These are phyloP conservation scores for Heritiera fomes DNA, from an alignment of 345 rosid genomes.

Conservation along the genomic window DNA sequence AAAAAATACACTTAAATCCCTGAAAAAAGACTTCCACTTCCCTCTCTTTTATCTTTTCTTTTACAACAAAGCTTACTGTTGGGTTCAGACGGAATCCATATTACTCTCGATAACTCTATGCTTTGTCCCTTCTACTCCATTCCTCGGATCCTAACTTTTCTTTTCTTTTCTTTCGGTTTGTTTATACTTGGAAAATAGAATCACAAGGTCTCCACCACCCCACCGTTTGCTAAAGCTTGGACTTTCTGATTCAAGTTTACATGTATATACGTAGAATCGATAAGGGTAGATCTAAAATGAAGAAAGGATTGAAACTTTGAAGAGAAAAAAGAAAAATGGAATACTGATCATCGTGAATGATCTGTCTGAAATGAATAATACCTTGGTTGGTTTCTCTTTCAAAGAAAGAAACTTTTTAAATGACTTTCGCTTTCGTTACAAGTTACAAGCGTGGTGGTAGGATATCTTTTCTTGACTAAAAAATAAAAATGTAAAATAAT, in stretches of 20 bases:
- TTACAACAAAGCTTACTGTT: slow-evolving; percentile 35
- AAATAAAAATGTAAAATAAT: background rate
- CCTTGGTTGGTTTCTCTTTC: slow-evolving; percentile 21
- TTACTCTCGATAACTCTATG: slow-evolving; percentile 30
- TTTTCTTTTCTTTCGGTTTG: background rate
- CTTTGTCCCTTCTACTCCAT: slow-evolving; percentile 4
- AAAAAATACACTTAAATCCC: slow-evolving; percentile 12
- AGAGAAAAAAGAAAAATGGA: background rate
- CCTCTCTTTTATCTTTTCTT: slow-evolving; percentile 12
- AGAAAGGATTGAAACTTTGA: slow-evolving; percentile 11
- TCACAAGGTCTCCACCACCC: slow-evolving; percentile 3
- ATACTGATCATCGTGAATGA: background rate
- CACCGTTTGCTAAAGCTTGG: background rate
- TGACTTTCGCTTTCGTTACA: background rate
- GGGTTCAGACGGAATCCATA: slow-evolving; percentile 48
- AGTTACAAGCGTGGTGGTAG: too few species aligned
- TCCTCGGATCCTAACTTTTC: slow-evolving; percentile 56
- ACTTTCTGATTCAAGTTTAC: slow-evolving; percentile 10
- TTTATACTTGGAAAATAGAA: background rate
- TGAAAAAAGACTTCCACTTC: slow-evolving; percentile 29
- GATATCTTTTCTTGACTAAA: background rate
- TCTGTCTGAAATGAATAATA: slow-evolving; percentile 3
- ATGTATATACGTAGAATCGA: background rate
- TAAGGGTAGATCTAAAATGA: slow-evolving; percentile 32
- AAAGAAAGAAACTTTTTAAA: slow-evolving; percentile 17